These are phyloP conservation scores for Ustilago hordei DNA, from an alignment of 1,284 basidiomycete genomes.

Conservation along the genomic window DNA sequence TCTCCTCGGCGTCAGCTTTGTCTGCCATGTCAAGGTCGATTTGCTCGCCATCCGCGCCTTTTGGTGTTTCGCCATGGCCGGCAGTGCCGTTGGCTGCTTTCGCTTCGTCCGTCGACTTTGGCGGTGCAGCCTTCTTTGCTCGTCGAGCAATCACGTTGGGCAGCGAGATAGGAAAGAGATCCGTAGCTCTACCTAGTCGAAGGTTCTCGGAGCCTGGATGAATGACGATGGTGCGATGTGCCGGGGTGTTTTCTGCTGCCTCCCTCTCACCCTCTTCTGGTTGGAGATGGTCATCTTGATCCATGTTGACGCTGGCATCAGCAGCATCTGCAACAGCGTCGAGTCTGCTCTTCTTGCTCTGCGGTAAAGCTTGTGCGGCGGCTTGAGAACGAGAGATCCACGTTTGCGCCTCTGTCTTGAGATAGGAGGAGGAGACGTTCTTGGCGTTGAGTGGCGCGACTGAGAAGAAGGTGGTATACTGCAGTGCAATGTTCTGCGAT, in stretches of 20 bases:
- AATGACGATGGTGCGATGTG: constrained; percentile 77
- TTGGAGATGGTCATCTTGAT: constrained; percentile 42
- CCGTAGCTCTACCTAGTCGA: constrained; percentile 89
- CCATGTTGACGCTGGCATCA: constrained; percentile 36
- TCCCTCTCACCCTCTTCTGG: constrained; percentile 44
- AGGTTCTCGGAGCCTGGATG: constrained; percentile 91
- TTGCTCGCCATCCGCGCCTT: not conserved
- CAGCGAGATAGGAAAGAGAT: constrained; percentile 80
- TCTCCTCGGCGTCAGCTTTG: constrained; percentile 9
- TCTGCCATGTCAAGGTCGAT: constrained; percentile 31
- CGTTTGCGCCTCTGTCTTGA: constrained; percentile 67
- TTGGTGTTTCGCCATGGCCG: not conserved
- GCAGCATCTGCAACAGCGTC: constrained; percentile 27
- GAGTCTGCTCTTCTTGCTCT: constrained; percentile 38
- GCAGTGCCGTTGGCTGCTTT: not conserved
- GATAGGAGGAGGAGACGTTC: constrained; percentile 65
- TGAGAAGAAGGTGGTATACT: constrained; percentile 63
- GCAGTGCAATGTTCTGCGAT: constrained; percentile 58
- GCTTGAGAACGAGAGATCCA: constrained; percentile 58
- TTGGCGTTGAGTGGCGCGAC: constrained; percentile 67
- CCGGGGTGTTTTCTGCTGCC: constrained; percentile 42
- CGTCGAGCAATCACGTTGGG: constrained; percentile 80
- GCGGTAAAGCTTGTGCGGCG: constrained; percentile 21
- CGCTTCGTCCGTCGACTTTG: not conserved
- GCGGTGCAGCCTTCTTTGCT: constrained; percentile 17